Percentiles rank a stretch among this genome's conserved stretches.
Evolutionary conservation across 257 asterid genomes (phyloP).

Genomic region (Nicotiana benthamiana): DNA sequence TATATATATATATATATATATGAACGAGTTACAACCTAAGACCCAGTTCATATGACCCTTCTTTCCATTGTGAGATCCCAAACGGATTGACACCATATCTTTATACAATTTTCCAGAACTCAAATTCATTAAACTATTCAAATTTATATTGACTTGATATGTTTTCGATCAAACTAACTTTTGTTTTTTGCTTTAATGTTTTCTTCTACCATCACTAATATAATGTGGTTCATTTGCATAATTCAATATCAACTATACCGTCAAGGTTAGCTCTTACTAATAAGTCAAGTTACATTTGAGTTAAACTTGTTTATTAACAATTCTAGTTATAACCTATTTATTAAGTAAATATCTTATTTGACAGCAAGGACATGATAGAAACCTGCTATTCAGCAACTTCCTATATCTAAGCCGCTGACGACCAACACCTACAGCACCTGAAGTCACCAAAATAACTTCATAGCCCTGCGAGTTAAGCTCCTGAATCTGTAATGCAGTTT

Average conservation of each 20-base stretch:
- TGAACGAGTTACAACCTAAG: not conserved
- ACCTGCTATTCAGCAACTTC: constrained; percentile 86
- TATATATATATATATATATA: not conserved
- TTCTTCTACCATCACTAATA: not conserved
- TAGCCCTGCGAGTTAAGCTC: constrained; percentile 74
- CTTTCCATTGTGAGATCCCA: not conserved
- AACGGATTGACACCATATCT: not conserved
- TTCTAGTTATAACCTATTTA: not conserved
- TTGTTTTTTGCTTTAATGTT: not conserved
- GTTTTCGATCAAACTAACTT: not conserved
- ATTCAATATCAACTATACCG: not conserved
- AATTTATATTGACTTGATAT: not conserved
- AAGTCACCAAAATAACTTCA: constrained; percentile 88
- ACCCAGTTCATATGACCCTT: not conserved
- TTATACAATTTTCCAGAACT: not conserved
- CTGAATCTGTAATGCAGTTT: constrained; percentile 56
- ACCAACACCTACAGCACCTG: constrained; percentile 98
- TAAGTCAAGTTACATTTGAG: not conserved
- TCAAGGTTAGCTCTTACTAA: not conserved
- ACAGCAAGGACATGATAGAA: not conserved
- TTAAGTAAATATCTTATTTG: not conserved
- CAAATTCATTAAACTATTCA: not conserved
- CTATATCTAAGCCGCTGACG: constrained; percentile 89
- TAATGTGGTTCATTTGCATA: not conserved
- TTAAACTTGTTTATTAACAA: not conserved